phyloP scores from a whole-genome alignment of 345 rosid species.

The Aethionema arabicum region DNA sequence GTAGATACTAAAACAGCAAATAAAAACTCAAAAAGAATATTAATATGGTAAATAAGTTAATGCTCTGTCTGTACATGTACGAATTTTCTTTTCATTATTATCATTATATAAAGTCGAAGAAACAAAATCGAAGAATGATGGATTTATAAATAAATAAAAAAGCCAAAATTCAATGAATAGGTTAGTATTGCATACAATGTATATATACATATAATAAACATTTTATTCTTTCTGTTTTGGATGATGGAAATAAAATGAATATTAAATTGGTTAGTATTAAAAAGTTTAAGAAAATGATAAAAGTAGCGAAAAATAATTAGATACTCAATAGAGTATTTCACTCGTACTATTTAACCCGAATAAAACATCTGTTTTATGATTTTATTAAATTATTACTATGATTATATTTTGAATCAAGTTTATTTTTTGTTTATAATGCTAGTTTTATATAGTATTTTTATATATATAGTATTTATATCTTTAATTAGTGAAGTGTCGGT shows the following conservation, averaged over 20 bases:
- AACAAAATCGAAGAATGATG: conserved; percentile 20
- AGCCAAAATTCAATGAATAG: background rate
- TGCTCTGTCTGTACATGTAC: conserved; percentile 21
- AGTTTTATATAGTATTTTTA: background rate
- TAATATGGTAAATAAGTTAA: conserved; percentile 9
- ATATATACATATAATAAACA: too few relatives aligned
- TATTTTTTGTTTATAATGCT: background rate
- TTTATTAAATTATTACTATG: too few relatives aligned
- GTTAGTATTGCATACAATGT: too few relatives aligned
- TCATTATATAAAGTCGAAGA: background rate
- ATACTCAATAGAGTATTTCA: too few relatives aligned
- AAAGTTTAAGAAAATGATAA: too few relatives aligned
- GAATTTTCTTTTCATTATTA: background rate
- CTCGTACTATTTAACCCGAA: too few relatives aligned
- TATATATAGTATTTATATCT: background rate
- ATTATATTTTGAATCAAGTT: too few relatives aligned
- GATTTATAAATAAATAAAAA: conserved; percentile 8
- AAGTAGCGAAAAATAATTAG: too few relatives aligned
- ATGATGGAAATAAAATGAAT: too few relatives aligned
- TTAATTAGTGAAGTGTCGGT: conserved; percentile 19
- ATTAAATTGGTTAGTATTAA: too few relatives aligned
- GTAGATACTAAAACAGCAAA: background rate
- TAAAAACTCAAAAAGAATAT: background rate
- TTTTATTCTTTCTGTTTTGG: too few relatives aligned
- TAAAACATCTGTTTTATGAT: too few relatives aligned